Evolutionary conservation across 805 yeast species (phyloP), one percentile per base, ranked within the genome.

Genomic region (Cyberlindnera mississippiensis): DNA sequence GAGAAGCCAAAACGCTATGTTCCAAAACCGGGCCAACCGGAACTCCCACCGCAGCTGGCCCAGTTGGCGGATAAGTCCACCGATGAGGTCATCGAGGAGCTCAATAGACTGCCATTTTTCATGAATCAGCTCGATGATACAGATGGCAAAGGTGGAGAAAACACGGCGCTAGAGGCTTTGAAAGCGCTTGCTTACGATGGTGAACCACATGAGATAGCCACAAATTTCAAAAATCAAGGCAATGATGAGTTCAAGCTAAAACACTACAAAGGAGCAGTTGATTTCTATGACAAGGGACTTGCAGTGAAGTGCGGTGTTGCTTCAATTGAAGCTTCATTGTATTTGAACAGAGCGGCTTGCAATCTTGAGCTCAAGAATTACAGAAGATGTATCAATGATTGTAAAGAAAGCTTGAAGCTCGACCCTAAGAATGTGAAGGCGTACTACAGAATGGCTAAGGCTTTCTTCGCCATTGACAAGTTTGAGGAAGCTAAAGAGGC

Each of bases 111-210:
- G 60, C 99, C 99, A 8, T 85, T 93, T 53, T 93, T 93, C 69
- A 93, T 93, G 99, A 89, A 89, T 13, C 75, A 83, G 52, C 65
- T 88, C 14, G 95, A 85, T 54, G 85, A 78, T 24, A 76, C 80
- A 3, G 88, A 85, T 51, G 89, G 85, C 13, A 81, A 74, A 4
- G 87, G 85, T 35, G 91, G 89, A 26, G 83, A 80, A 33, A 86
- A 85, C 56, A 57, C 71, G 4, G 82, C 78, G 38, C 65, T 93
- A 14, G 98, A 91, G 58, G 99, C 99, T 0, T 71, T 93, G 43
- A 83, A 82, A 57, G 91, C 96, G 5, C 68, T 93, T 52, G 96
- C 95, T 0, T 89, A 87, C 57, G 99, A 93, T 37, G 99, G 98
- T 34, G 96, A 88, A 49, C 96, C 97, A 0, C 81, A 84, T 55